Base-by-base conservation (phyloP, 371 early-diverging fungal genomes). In the Quaeritorhiza haematococci region DNA sequence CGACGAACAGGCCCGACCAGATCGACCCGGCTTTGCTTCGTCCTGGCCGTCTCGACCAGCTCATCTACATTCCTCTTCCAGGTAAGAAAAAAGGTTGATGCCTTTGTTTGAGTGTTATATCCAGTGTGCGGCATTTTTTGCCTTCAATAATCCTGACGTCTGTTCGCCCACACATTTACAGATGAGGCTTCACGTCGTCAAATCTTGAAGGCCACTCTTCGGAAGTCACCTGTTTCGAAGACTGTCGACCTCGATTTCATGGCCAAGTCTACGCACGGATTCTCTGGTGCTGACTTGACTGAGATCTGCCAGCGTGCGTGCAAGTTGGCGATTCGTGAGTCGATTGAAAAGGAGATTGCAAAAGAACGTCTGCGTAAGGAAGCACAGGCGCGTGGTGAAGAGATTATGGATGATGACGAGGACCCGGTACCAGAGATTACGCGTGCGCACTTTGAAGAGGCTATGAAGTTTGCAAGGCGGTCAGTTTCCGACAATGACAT, bases 241-340 rank as follows among this genome's bases (percentile, higher is more conserved):
- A 87, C 88, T 51, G 92, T 99, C 42, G 90, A 98, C 66, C 80
- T 99, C 45, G 65, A 49, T 27, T 86, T 84, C 55, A 83, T 99
- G 58, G 94, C 99, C 61, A 89, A 92, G 65, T 78, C 79, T 53
- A 94, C 98, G 5, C 85, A 91, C 56, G 98, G 98, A 28, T 99
- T 98, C 86, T 95, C 96, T 61, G 99, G 99, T 71, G 99, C 99
- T 44, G 99, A 99, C 84, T 76, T 99, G 65, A 93, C 97, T 27
- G 99, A 99, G 78, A 98, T 99, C 63, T 99, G 99, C 80, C 99
- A 99, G 79, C 89, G 98, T 62, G 97, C 99, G 33, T 93, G 95
- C 73, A 99, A 99, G 77, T 82, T 98, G 27, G 99, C 99, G 33
- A 97, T 99, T 62, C 91, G 99, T 63, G 96, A 98, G 76, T 88